Percentiles rank a stretch among this genome's conserved stretches.
phyloP scores from a whole-genome alignment of 352 stramenopile species.

The Phytophthora vignae region DNA sequence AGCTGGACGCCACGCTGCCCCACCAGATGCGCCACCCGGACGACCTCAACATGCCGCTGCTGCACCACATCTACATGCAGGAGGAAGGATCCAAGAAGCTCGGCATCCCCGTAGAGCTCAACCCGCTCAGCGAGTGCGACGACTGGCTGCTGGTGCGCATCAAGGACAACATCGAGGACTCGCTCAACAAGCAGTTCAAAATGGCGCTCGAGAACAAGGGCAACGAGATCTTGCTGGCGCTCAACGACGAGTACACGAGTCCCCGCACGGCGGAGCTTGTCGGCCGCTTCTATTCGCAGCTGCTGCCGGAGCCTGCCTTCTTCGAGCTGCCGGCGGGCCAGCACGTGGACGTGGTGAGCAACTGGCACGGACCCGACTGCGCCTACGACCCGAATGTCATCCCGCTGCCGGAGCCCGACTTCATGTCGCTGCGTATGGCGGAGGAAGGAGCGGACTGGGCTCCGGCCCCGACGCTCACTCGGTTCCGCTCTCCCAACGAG shows the following conservation, averaged over 20 bases:
- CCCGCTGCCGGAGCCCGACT: slow-evolving; percentile 37
- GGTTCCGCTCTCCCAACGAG: slow-evolving; percentile 42
- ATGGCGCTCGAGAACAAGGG: slow-evolving; percentile 58
- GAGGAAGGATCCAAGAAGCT: slow-evolving; percentile 71
- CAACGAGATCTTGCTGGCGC: slow-evolving; percentile 66
- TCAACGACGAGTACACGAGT: slow-evolving; percentile 85
- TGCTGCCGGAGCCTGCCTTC: slow-evolving; percentile 60
- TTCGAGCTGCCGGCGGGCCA: slow-evolving; percentile 73
- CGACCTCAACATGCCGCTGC: slow-evolving; percentile 84
- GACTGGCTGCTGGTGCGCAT: slow-evolving; percentile 84
- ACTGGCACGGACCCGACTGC: slow-evolving; percentile 76
- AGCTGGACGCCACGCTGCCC: slow-evolving; percentile 60
- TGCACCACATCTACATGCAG: slow-evolving; percentile 90
- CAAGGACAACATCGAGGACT: slow-evolving; percentile 58
- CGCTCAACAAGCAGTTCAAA: slow-evolving; percentile 43
- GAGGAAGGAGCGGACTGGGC: slow-evolving; percentile 26
- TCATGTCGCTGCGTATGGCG: slow-evolving; percentile 34
- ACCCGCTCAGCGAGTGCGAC: slow-evolving; percentile 73
- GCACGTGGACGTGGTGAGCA: slow-evolving; percentile 63
- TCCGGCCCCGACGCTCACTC: slow-evolving; percentile 27
- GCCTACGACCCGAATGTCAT: slow-evolving; percentile 64
- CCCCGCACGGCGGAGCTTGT: slow-evolving; percentile 63
- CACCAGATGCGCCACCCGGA: slow-evolving; percentile 73
- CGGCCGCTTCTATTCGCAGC: slow-evolving; percentile 60
- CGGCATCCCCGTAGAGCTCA: slow-evolving; percentile 72